Evolutionary conservation across 2,329 filamentous ascomycete genomes (phyloP).

Genomic region (Colletotrichum sansevieriae): DNA sequence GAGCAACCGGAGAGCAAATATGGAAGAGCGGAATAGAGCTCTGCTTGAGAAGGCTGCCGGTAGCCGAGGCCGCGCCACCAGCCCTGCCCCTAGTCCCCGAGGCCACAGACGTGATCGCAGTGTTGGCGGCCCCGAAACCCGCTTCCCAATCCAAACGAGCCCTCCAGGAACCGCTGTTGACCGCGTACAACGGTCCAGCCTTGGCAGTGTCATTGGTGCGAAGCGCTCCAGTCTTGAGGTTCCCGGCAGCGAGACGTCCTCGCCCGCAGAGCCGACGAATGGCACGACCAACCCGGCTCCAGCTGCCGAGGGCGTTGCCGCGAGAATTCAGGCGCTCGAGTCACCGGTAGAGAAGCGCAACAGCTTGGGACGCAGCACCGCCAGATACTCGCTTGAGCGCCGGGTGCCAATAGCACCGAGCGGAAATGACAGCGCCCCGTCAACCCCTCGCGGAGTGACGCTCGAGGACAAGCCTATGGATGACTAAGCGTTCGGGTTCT

Average conservation of each 20-base stretch:
- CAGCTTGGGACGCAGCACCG: constrained; percentile 68
- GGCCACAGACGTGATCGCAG: constrained; percentile 86
- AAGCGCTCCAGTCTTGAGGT: constrained; percentile 85
- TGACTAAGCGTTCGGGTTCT: constrained; percentile 52
- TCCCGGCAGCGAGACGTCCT: constrained; percentile 68
- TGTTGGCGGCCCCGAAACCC: constrained; percentile 77
- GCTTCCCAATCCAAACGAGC: constrained; percentile 85
- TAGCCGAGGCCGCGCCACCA: constrained; percentile 78
- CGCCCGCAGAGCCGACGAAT: constrained; percentile 58
- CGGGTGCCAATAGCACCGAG: constrained; percentile 57
- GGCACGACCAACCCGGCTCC: constrained; percentile 49
- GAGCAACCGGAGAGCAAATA: constrained; percentile 91
- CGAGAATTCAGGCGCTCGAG: constrained; percentile 43
- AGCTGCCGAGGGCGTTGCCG: constrained; percentile 35
- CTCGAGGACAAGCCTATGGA: constrained; percentile 67
- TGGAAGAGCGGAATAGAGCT: constrained; percentile 92
- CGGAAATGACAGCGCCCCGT: constrained; percentile 43
- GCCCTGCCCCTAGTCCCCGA: constrained; percentile 73
- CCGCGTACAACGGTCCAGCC: constrained; percentile 60
- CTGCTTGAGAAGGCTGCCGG: constrained; percentile 76
- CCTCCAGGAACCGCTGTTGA: constrained; percentile 65
- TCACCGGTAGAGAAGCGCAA: constrained; percentile 71
- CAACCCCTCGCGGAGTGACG: constrained; percentile 58
- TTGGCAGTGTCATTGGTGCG: constrained; percentile 62
- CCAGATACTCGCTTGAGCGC: constrained; percentile 65